Base-by-base conservation (phyloP, 495 filamentous ascomycete genomes). In the Mytilinidion resinicola region DNA sequence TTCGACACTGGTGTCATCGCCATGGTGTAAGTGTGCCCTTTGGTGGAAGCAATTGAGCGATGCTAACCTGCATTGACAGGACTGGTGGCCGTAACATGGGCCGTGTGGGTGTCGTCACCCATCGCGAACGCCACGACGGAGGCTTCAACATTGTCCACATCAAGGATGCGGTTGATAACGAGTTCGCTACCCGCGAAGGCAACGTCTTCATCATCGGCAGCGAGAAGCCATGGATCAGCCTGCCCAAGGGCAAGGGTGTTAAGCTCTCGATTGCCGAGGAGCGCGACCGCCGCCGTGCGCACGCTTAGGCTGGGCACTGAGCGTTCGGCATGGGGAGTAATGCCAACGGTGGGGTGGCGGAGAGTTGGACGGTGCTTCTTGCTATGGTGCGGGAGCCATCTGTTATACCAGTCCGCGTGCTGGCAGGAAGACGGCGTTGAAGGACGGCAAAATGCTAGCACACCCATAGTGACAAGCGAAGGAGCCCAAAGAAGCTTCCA, bases 21-120 rank as follows among this genome's bases (percentile, higher is more conserved):
- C 76, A 98, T 98, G 93, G 88, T 85, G 60, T 57, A 43, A 57
- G 62, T 52, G 57, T 57, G 50, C 62, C 44, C 51, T 42, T 4
- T 9, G 9, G 39, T 8, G 2, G 39, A 42, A 8, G 12, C 17
- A 17, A 42, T 9, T 42, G 1, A 42, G 61, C 61, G 57, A 65
- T 65, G 62, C 35, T 39, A 36, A 21, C 25, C 25, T 15, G 6
- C 4, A 14, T 38, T 39, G 17, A 39, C 17, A 8, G 12, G 66
- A 96, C 91, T 61, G 92, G 92, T 84, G 92, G 92, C 85, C 92
- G 92, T 75, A 96, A 96, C 85, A 96, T 96, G 90, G 93, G 93
- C 73, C 95, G 93, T 90, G 91, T 97, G 71, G 93, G 95, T 86
- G 93, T 97, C 73, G 91, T 98, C 81, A 97, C 95, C 65, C 90